Evolutionary conservation across 148 eudicot genomes (phyloP).

Genomic region (Diospyros lotus): DNA sequence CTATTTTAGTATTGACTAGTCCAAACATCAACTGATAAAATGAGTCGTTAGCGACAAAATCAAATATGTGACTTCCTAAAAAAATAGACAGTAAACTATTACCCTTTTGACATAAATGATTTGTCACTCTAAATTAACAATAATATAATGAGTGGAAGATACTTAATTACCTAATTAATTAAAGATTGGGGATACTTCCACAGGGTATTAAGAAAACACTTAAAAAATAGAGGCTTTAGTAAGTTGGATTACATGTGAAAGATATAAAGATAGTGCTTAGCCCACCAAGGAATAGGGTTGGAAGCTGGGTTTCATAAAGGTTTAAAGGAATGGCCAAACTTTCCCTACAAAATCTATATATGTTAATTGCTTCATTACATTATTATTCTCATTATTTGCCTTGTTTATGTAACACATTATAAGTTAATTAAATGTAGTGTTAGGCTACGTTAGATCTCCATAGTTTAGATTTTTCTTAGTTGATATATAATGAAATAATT

Average conservation of each 20-base stretch:
- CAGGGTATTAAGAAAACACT: background rate
- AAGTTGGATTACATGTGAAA: background rate
- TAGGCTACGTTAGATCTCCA: too few species aligned
- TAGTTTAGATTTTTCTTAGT: too few species aligned
- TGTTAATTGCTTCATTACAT: background rate
- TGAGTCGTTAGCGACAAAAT: too few species aligned
- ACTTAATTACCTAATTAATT: background rate
- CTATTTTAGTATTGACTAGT: too few species aligned
- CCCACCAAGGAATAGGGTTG: slow-evolving; percentile 1
- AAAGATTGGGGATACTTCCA: background rate
- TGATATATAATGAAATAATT: too few species aligned
- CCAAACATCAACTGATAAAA: too few species aligned
- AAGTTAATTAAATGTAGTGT: too few species aligned
- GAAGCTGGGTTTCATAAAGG: background rate
- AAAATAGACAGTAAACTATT: too few species aligned
- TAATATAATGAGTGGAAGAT: background rate
- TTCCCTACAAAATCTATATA: background rate
- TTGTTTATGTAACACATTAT: too few species aligned
- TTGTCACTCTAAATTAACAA: background rate
- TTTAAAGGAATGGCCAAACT: background rate
- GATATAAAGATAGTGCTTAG: background rate
- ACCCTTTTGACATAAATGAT: background rate
- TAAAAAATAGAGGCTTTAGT: slow-evolving; percentile 2
- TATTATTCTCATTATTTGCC: too few species aligned
- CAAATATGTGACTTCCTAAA: too few species aligned